A percentile compares a stretch with the other conserved stretches of the same genome.
phyloP scores from a whole-genome alignment of 176 grass and related monocot genomes.

The Metroxylon sagu region DNA sequence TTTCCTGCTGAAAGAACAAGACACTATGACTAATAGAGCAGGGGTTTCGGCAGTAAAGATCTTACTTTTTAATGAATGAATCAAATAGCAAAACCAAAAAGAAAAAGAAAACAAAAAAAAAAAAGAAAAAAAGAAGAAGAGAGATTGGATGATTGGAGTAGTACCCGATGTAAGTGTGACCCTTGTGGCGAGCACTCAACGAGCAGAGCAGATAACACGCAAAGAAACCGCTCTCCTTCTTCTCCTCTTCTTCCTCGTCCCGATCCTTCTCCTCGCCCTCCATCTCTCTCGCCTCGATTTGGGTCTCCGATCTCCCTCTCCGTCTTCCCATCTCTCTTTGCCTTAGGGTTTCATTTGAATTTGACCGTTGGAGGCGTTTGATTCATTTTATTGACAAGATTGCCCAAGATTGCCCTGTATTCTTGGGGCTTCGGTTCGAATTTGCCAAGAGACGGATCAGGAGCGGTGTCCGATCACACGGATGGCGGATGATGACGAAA shows the following conservation, averaged over 20 bases:
- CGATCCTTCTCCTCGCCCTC: neutral
- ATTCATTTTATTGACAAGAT: too few species aligned
- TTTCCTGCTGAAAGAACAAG: too few species aligned
- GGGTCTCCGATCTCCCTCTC: neutral
- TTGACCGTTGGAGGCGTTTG: too few species aligned
- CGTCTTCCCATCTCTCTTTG: neutral
- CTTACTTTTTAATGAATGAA: neutral
- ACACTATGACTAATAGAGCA: too few species aligned
- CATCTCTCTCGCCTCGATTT: neutral
- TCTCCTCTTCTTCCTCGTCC: neutral
- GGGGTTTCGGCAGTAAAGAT: too few species aligned
- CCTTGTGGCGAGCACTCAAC: conserved; percentile 56
- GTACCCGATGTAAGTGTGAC: conserved; percentile 79
- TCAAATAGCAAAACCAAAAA: neutral
- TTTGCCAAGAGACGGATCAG: too few species aligned
- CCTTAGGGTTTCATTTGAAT: too few species aligned
- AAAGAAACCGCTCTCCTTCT: conserved; percentile 38
- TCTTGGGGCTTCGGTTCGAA: too few species aligned
- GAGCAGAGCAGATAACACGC: conserved; percentile 89
- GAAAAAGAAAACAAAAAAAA: neutral
- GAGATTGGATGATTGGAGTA: neutral
- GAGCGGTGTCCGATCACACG: too few species aligned
- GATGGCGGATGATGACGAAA: too few species aligned
- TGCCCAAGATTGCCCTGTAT: too few species aligned
- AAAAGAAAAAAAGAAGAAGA: neutral